A percentile compares a stretch with the other conserved stretches of the same genome.
These are phyloP conservation scores for Xylaria bambusicola DNA, from an alignment of 495 filamentous ascomycete genomes.

Conservation along the genomic window DNA sequence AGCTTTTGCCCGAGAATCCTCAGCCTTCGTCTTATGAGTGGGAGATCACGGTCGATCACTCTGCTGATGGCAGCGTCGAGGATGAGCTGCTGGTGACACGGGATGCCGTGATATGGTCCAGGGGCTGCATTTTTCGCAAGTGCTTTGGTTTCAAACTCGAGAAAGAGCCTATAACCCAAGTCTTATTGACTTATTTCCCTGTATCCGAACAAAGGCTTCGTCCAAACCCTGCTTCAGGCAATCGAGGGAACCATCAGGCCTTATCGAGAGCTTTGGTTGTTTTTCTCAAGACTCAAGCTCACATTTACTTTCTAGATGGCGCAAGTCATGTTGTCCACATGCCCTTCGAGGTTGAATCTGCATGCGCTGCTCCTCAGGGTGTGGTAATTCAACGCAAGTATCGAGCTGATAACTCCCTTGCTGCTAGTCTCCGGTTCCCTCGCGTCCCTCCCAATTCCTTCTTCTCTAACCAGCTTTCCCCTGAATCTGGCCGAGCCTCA, in stretches of 20 bases:
- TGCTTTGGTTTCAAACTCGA: constrained; percentile 86
- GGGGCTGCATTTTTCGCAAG: constrained; percentile 80
- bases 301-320: constrained; percentile 88
- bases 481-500: constrained; percentile 42
- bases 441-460: constrained; percentile 80
- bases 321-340: constrained; percentile 88
- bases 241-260: constrained; percentile 7
- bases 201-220: constrained; percentile 45
- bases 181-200: constrained; percentile 80
- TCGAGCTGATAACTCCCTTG: constrained; percentile 37
- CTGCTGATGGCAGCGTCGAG: constrained; percentile 51
- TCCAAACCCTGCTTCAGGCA: neutral
- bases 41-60: constrained; percentile 55
- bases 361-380: constrained; percentile 78
- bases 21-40: constrained; percentile 70
- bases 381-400: constrained; percentile 80
- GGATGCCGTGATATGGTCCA: constrained; percentile 86
- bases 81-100: constrained; percentile 89
- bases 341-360: constrained; percentile 89
- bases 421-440: constrained; percentile 53
- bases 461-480: constrained; percentile 62
- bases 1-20: constrained; percentile 70
- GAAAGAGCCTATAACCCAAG: constrained; percentile 79
- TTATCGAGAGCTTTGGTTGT: constrained; percentile 79
- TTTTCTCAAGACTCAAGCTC: constrained; percentile 88